Percentiles rank a stretch among this genome's conserved stretches.
Conservation (phyloP, 352 stramenopile genomes). For the Thraustochytrium sp. region DNA sequence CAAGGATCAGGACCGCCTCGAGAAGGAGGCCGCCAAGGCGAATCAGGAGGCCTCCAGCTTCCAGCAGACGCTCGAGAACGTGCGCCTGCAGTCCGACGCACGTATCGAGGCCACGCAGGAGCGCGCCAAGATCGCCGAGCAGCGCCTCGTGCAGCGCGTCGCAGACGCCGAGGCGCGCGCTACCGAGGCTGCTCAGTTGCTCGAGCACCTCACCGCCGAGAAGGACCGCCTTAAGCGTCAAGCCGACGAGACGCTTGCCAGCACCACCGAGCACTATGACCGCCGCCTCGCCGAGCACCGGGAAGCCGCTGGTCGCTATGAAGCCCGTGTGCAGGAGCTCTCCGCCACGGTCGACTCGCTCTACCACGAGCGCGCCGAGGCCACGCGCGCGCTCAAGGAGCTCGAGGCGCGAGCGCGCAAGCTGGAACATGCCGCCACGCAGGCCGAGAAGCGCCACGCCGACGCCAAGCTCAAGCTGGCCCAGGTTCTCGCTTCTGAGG, state of each 20-base stretch:
- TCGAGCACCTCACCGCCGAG: not conserved
- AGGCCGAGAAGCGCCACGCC: not conserved
- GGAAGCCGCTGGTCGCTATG: not conserved
- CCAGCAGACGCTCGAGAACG: not conserved
- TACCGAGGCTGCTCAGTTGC: not conserved
- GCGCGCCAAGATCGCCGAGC: slow-evolving; percentile 4
- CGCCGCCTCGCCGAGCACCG: not conserved
- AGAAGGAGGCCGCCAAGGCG: slow-evolving; percentile 1
- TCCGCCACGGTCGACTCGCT: not conserved
- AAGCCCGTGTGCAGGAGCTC: not conserved
- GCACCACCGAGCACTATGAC: slow-evolving; percentile 11
- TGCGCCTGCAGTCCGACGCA: slow-evolving; percentile 8
- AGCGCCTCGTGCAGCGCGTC: not conserved
- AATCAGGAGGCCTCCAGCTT: not conserved
- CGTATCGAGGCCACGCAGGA: slow-evolving; percentile 11
- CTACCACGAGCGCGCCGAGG: slow-evolving; percentile 10
- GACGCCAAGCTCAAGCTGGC: slow-evolving; percentile 1
- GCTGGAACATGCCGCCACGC: not conserved
- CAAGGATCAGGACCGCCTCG: not conserved
- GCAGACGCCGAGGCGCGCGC: not conserved
- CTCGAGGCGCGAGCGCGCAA: not conserved
- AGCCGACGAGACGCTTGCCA: not conserved
- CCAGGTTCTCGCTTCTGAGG: slow-evolving; percentile 16
- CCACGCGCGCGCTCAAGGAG: not conserved
- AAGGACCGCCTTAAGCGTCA: slow-evolving; percentile 1